Evolutionary conservation across 2,329 filamentous ascomycete species (phyloP).

Genomic region (Endoconidiophora polonica): DNA sequence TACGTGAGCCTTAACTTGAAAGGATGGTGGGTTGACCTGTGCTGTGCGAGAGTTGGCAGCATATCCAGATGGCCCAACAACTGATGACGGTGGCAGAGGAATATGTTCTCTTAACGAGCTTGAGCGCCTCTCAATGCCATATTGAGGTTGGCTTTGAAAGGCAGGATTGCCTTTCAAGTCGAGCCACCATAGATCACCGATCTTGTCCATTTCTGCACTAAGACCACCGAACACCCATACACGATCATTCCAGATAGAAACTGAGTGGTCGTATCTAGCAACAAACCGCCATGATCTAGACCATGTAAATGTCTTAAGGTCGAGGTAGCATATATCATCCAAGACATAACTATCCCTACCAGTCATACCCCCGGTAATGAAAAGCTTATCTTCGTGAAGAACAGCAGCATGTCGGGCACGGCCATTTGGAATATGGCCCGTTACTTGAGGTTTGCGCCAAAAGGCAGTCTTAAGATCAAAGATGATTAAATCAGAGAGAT

Average conservation of each 20-base stretch:
- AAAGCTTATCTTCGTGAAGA: constrained; percentile 89
- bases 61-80: constrained; percentile 44
- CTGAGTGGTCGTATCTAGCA: constrained; percentile 83
- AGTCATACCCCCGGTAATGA: constrained; percentile 89
- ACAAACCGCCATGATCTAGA: constrained; percentile 93
- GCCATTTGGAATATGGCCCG: constrained; percentile 72
- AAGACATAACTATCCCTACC: constrained; percentile 83
- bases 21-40: constrained; percentile 49
- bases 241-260: constrained; percentile 78
- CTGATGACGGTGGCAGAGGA: constrained; percentile 25
- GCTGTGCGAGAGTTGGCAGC: constrained; percentile 51
- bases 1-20: constrained; percentile 56
- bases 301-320: constrained; percentile 96
- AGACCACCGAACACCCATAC: constrained; percentile 96
- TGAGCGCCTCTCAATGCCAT: constrained; percentile 33
- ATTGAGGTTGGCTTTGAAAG: constrained; percentile 52
- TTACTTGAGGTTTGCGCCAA: constrained; percentile 84
- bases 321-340: constrained; percentile 91
- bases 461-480: constrained; percentile 89
- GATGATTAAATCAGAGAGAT: constrained; percentile 87
- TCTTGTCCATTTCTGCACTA: constrained; percentile 92
- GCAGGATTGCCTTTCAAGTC: constrained; percentile 83
- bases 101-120: constrained; percentile 25
- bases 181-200: constrained; percentile 92
- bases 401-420: constrained; percentile 86